Base-by-base conservation (phyloP, 2,329 filamentous ascomycete genomes). In the Ophiostoma himal-ulmi region DNA sequence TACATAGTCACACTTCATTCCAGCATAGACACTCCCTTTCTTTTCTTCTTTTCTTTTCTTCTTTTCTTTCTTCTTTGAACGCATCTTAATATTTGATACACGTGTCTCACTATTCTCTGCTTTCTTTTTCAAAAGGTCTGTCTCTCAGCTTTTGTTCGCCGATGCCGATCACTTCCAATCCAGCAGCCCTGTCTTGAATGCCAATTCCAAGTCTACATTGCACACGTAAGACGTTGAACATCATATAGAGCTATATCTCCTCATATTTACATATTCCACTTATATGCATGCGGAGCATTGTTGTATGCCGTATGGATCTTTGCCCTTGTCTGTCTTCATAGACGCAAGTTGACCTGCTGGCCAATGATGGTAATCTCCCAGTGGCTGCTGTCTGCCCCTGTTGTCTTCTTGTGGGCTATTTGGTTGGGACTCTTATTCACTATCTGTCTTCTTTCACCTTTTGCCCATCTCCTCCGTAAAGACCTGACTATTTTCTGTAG, bases 261-360 rank as follows among this genome's bases (percentile, higher is more conserved):
- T 30, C 30, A 30, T 30, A 30, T 30, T 30, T 30, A 30, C 30
- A 30, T 30, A 48, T 48, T 17, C 52, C 52, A 57, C 52, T 57
- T 48, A 14, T 48, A 14, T 20, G 54, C 26, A 60, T 26, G 34
- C 26, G 54, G 54, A 60, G 57, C 57, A 62, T 62, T 34, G 57
- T 34, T 34, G 57, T 62, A 62, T 62, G 54, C 54, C 57, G 57
- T 36, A 62, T 62, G 57, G 57, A 14, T 62, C 57, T 34, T 3
- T 8, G 7, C 7, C 5, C 30, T 22, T 57, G 48, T 48, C 44
- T n/a, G 14, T 48, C 5, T 48, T n/a, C 44, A 14, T 48, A 39
- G 30, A 30, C 39, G 39, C 39, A 44, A 11, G 39, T 44, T 13
- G 39, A 44, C 39, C 2, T 44, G 39, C 11, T 44, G 39, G 39